phyloP scores from a whole-genome alignment of 2,329 filamentous ascomycete species.

The Xylaria multiplex region DNA sequence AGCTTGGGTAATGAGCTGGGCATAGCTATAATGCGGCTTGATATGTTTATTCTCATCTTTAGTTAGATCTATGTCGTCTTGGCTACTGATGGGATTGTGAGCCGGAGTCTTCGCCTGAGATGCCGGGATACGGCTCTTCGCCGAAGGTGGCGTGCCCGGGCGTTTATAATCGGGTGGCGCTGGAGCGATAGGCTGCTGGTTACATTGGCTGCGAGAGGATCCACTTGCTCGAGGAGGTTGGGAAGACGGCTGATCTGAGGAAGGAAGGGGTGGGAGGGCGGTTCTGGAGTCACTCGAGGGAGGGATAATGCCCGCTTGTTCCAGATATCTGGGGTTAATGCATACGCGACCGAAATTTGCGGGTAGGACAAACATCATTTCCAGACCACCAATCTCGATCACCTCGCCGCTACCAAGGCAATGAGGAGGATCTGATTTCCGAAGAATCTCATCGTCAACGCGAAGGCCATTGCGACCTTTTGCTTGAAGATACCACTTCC shows the following conservation, averaged over 20 bases:
- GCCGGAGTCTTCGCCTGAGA: constrained; percentile 54
- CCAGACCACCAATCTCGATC: constrained; percentile 88
- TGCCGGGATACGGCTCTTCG: constrained; percentile 49
- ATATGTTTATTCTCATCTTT: constrained; percentile 86
- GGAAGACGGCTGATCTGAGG: constrained; percentile 43
- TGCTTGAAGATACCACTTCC: constrained; percentile 84
- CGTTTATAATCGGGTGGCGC: constrained; percentile 69
- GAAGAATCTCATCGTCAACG: constrained; percentile 78
- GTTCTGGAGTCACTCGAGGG: constrained; percentile 44
- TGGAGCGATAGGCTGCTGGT: constrained; percentile 65
- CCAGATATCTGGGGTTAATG: constrained; percentile 75
- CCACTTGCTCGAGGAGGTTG: constrained; percentile 39
- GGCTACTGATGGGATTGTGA: constrained; percentile 53
- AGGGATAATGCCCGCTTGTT: constrained; percentile 67
- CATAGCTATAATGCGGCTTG: constrained; percentile 96
- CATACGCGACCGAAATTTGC: constrained; percentile 72
- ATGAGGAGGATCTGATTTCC: constrained; percentile 69
- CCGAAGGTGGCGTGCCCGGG: constrained; percentile 68
- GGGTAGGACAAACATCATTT: constrained; percentile 99
- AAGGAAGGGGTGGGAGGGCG: constrained; percentile 46
- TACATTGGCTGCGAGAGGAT: constrained; percentile 42
- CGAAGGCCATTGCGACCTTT: constrained; percentile 93
- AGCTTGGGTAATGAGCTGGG: constrained; percentile 95
- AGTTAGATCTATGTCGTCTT: constrained; percentile 77
- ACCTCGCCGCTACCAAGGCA: constrained; percentile 86